phyloP scores from a whole-genome alignment of 768 basidiomycete species.

The Boletus sensibilis region DNA sequence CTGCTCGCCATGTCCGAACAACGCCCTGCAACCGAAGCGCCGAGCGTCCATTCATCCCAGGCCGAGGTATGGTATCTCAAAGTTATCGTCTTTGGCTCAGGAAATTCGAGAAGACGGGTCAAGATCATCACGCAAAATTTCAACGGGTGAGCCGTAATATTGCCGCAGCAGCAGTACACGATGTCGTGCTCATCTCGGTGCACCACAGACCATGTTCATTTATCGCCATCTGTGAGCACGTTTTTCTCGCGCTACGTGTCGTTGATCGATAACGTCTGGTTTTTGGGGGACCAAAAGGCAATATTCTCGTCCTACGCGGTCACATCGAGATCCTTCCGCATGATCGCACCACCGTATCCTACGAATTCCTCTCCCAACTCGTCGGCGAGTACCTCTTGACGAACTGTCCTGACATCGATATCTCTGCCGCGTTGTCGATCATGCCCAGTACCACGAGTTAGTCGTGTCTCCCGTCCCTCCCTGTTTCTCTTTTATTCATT shows the following conservation, averaged over 20 bases:
- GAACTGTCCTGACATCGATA: slow-evolving; percentile 42
- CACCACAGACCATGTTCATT: slow-evolving; percentile 80
- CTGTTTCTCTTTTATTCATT: background rate
- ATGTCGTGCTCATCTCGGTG: background rate
- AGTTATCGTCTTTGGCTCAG: slow-evolving; percentile 49
- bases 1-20: slow-evolving; percentile 18
- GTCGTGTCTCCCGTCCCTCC: slow-evolving; percentile 26
- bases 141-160: slow-evolving; percentile 65
- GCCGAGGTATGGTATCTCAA: slow-evolving; percentile 80
- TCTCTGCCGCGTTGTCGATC: slow-evolving; percentile 32
- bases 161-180: background rate
- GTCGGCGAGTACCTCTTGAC: slow-evolving; percentile 79
- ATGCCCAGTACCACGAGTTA: slow-evolving; percentile 70
- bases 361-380: slow-evolving; percentile 80
- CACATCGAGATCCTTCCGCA: slow-evolving; percentile 71
- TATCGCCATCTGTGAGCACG: slow-evolving; percentile 72
- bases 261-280: background rate
- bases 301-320: slow-evolving; percentile 84
- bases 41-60: slow-evolving; percentile 25
- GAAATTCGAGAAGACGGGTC: slow-evolving; percentile 31
- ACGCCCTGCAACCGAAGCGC: slow-evolving; percentile 2
- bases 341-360: slow-evolving; percentile 69
- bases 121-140: slow-evolving; percentile 82
- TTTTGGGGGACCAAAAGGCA: slow-evolving; percentile 49
- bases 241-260: background rate